Evolutionary conservation across 345 rosid species (phyloP).

Genomic region (Erucastrum elatum): DNA sequence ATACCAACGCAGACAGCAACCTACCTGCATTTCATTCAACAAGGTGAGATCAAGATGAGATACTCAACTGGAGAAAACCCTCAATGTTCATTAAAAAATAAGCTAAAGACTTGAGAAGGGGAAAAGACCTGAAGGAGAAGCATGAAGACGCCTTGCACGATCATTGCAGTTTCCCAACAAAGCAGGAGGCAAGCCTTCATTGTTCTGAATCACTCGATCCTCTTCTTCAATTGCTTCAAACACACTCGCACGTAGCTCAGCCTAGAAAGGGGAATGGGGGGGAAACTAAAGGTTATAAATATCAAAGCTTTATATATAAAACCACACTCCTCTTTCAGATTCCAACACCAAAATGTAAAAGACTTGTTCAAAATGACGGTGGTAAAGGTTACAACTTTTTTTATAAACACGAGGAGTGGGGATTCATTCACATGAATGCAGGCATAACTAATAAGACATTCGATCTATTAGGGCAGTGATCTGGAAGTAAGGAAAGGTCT

Average conservation of each 20-base stretch:
- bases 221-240: constrained; percentile 99
- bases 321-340: not conserved
- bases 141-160: constrained; percentile 89
- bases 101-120: no score
- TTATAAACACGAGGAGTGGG: not conserved
- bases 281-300: not conserved
- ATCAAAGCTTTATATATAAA: not conserved
- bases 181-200: constrained; percentile 85
- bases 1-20: constrained; percentile 77
- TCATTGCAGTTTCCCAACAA: constrained; percentile 94
- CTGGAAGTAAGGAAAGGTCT: constrained; percentile 10
- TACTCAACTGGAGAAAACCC: not conserved
- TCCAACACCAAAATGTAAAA: not conserved
- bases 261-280: constrained; percentile 42
- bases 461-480: not conserved
- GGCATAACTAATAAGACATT: not conserved
- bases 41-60: not conserved
- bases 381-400: not conserved
- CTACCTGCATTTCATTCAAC: constrained; percentile 62
- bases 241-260: constrained; percentile 97
- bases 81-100: not conserved
- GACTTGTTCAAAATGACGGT: not conserved
- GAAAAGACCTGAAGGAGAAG: constrained; percentile 75
- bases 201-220: constrained; percentile 72
- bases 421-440: not conserved